Base-by-base conservation (phyloP, 805 yeast genomes). In the Kregervanrija pseudodelftensis region DNA sequence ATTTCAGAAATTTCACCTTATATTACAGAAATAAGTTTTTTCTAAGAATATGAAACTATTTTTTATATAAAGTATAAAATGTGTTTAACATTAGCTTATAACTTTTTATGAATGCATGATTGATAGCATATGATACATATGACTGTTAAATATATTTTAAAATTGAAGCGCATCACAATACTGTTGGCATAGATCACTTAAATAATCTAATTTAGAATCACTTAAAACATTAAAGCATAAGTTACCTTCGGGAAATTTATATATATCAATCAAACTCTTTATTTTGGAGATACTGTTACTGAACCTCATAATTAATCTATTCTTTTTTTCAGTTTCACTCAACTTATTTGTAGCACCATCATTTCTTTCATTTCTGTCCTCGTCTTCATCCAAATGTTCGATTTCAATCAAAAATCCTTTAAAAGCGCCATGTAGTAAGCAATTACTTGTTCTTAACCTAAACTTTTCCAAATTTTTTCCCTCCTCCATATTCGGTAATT, bases 381-480 rank as follows among this genome's bases (percentile, higher is more conserved):
- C 52, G 8, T 47, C 42, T 13, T 51, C 52, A 40, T 63, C 66
- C 5, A 64, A 37, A 45, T 65, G 69, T 46, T 76, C 82, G 2
- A 82, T 68, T 52, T 82, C 84, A 28, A 85, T 73, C 33, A 85
- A 58, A 33, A 85, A 70, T 0, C 89, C 89, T 48, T 81, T 76
- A 67, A 83, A 85, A 14, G 70, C 70, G 1, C 95, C 95, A 57
- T 84, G 89, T 11, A 85, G 68, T 41, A 80, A 79, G 35, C 85
- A 77, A 56, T 85, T 86, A 37, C 85, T 80, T 0, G 89, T 75
- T 35, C 87, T 66, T 3, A 86, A 65, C 8, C 67, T 64, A 52
- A 80, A 69, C 35, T 66, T 69, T 12, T 81, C 82, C 39, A 65
- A 60, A 13, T 31, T 47, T 36, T 39, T 45, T 41, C 52, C 58